Percentiles rank a stretch among this genome's conserved stretches.
These are phyloP conservation scores for Ananas comosus DNA, from an alignment of 176 grass and related monocot species.

Conservation along the genomic window DNA sequence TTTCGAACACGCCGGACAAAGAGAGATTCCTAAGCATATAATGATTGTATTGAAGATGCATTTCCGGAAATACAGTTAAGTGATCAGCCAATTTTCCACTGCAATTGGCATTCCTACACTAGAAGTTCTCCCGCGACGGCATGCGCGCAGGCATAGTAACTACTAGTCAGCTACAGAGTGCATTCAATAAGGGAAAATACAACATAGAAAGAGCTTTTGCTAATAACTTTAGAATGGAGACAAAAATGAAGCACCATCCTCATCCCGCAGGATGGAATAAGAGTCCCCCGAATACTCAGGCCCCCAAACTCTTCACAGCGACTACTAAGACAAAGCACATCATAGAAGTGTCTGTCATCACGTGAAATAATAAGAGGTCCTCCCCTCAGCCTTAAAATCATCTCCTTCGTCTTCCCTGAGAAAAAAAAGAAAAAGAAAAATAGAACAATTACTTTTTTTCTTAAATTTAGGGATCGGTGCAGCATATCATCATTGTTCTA, in stretches of 20 bases:
- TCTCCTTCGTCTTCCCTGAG: constrained; percentile 28
- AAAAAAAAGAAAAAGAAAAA: constrained; percentile 10
- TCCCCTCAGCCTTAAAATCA: neutral
- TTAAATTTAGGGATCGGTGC: neutral
- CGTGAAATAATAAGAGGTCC: neutral
- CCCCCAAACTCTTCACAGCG: neutral
- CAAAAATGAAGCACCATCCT: neutral
- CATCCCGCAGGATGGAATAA: neutral
- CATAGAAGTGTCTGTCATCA: neutral
- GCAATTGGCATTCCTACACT: no score
- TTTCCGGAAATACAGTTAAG: no score
- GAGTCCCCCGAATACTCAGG: neutral
- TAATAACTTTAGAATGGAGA: neutral
- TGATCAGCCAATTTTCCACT: no score
- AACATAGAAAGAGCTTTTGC: neutral
- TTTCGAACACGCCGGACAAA: no score
- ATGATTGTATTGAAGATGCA: no score
- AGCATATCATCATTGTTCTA: neutral
- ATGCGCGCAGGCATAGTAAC: no score
- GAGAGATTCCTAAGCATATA: no score
- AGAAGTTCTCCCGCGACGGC: no score
- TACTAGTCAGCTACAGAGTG: no score
- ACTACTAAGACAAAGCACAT: neutral
- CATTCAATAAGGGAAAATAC: neutral
- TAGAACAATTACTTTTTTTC: neutral